A percentile compares a stretch with the other conserved stretches of the same genome.
Evolutionary conservation across 352 stramenopile genomes (phyloP).

Genomic region (Pythium sukuiense): DNA sequence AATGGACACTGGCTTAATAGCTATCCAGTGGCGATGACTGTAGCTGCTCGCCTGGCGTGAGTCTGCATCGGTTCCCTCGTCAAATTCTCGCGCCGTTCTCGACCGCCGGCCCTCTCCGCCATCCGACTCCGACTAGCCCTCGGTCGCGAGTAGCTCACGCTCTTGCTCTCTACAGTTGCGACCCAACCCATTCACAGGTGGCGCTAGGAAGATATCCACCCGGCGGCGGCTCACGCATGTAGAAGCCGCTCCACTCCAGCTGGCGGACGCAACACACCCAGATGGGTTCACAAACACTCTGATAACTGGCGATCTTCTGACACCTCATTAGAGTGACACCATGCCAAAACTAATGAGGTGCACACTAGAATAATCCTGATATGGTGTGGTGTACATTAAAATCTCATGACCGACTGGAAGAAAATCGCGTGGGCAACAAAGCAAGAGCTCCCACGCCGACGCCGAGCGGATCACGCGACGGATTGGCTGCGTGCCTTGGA

Average conservation of each 20-base stretch:
- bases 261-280: background rate
- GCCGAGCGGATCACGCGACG: slow-evolving; percentile 1
- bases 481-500: background rate
- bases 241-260: background rate
- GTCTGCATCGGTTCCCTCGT: background rate
- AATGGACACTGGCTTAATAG: background rate
- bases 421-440: slow-evolving; percentile 25
- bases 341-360: background rate
- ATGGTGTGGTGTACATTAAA: background rate
- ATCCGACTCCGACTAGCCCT: background rate
- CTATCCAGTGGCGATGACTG: background rate
- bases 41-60: background rate
- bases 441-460: background rate
- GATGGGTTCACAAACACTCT: slow-evolving; percentile 1
- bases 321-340: background rate
- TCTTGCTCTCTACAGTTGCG: background rate
- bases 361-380: background rate
- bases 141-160: background rate
- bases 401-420: slow-evolving; percentile 7
- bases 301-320: background rate
- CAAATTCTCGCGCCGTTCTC: background rate
- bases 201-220: background rate
- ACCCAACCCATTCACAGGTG: background rate
- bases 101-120: background rate
- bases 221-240: slow-evolving; percentile 2